Conservation (phyloP, 2,329 filamentous ascomycete genomes). For the Scleromitrula shiraiana region DNA sequence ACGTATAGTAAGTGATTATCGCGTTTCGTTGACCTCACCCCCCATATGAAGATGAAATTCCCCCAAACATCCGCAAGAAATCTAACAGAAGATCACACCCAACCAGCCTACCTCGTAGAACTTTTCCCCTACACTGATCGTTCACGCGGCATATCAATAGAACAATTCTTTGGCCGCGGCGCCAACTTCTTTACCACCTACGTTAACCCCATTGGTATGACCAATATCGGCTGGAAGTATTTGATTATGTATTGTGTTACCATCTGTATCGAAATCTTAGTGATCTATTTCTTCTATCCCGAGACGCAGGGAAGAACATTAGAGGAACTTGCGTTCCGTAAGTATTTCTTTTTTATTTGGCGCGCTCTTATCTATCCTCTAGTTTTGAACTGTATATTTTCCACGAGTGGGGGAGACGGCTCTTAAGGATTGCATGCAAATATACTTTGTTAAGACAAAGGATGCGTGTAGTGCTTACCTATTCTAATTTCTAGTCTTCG, state of each 20-base stretch:
- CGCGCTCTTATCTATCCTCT: too few species aligned
- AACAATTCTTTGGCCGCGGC: slow-evolving; percentile 31
- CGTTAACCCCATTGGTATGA: slow-evolving; percentile 38
- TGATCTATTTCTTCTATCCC: slow-evolving; percentile 38
- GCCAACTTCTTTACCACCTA: slow-evolving; percentile 31
- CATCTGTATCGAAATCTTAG: slow-evolving; percentile 34
- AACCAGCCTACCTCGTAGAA: slow-evolving; percentile 45
- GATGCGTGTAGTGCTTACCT: too few species aligned
- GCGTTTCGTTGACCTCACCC: too few species aligned
- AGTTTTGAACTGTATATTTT: neutral
- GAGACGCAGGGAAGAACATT: slow-evolving; percentile 36
- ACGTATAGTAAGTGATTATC: slow-evolving; percentile 44
- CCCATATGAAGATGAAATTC: too few species aligned
- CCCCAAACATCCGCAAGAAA: too few species aligned
- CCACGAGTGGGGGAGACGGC: too few species aligned
- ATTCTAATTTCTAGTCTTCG: slow-evolving; percentile 26
- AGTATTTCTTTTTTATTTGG: too few species aligned
- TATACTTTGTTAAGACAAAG: too few species aligned
- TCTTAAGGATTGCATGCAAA: too few species aligned
- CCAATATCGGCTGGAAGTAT: slow-evolving; percentile 18
- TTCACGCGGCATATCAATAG: slow-evolving; percentile 21
- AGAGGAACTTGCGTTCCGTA: slow-evolving; percentile 38
- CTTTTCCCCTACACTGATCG: slow-evolving; percentile 46
- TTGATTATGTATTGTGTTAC: slow-evolving; percentile 36
- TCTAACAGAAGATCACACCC: neutral